These are phyloP conservation scores for Claviceps sp. DNA, from an alignment of 2,329 filamentous ascomycete genomes.

Conservation along the genomic window DNA sequence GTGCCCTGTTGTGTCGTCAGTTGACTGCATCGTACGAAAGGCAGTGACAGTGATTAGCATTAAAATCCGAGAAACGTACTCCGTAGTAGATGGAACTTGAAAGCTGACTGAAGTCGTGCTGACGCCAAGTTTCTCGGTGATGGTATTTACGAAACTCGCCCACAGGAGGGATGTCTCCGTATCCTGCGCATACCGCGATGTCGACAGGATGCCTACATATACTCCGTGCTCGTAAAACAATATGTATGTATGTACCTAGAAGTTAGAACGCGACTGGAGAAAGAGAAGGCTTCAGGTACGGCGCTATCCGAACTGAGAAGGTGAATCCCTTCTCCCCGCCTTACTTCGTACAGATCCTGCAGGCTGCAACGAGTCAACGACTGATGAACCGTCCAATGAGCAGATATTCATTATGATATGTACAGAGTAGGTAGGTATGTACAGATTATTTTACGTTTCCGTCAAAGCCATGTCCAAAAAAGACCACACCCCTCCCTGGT, in stretches of 20 bases:
- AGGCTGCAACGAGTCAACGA: neutral
- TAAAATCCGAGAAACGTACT: neutral
- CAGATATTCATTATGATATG: neutral
- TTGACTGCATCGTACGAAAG: neutral
- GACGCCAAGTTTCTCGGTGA: neutral
- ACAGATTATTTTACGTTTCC: neutral
- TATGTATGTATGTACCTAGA: too few relatives aligned
- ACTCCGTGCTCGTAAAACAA: neutral
- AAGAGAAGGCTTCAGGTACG: neutral
- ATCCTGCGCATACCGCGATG: neutral
- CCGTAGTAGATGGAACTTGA: neutral
- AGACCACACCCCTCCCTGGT: neutral
- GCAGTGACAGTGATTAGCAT: neutral
- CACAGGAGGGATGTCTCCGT: neutral
- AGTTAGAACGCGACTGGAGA: neutral
- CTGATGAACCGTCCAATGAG: neutral
- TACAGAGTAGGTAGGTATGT: neutral
- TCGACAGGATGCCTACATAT: neutral
- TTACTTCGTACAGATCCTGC: neutral
- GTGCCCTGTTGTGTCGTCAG: too few relatives aligned
- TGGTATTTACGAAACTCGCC: neutral
- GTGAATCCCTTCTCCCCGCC: neutral
- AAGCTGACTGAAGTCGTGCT: neutral
- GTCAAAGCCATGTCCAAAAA: neutral
- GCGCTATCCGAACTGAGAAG: neutral